Percentiles rank a stretch among this genome's conserved stretches.
Evolutionary conservation across 352 stramenopile genomes (phyloP).

Genomic region (Globisporangium ultimum): DNA sequence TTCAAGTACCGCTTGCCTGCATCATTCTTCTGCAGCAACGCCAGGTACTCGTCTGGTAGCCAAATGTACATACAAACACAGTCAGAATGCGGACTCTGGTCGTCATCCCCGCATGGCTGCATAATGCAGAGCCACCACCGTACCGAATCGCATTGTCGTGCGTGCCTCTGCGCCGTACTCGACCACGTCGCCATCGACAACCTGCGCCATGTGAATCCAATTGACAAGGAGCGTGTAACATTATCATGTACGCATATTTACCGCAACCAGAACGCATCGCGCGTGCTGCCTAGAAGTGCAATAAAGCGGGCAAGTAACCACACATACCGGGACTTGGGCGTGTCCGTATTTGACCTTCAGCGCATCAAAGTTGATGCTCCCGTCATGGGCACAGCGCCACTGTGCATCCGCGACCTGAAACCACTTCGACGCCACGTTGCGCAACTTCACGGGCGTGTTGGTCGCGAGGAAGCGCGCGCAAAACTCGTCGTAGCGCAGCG

Average conservation of each 20-base stretch:
- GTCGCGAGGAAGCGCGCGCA: constrained; percentile 64
- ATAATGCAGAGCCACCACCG: neutral
- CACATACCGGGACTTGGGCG: constrained; percentile 44
- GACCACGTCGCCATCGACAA: constrained; percentile 53
- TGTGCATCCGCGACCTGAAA: constrained; percentile 14
- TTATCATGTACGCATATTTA: neutral
- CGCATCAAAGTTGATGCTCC: constrained; percentile 21
- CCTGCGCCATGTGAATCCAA: constrained; percentile 19
- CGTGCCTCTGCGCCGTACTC: constrained; percentile 63
- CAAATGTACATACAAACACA: neutral
- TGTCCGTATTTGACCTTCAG: constrained; percentile 45
- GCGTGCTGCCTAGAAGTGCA: neutral
- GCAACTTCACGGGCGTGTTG: constrained; percentile 70
- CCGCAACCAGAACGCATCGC: neutral
- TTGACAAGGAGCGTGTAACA: neutral
- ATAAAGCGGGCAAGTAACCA: neutral
- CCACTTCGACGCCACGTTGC: constrained; percentile 45
- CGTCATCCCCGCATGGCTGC: constrained; percentile 1
- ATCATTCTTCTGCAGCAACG: constrained; percentile 36
- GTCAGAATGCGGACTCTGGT: neutral
- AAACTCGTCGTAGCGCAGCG: constrained; percentile 67
- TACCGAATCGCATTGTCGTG: constrained; percentile 61
- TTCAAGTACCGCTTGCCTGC: constrained; percentile 77
- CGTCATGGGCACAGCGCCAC: constrained; percentile 18
- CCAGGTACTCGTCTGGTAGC: constrained; percentile 56